Evolutionary conservation across 495 filamentous ascomycete genomes (phyloP).

Genomic region (Clavariopsis aquatica): DNA sequence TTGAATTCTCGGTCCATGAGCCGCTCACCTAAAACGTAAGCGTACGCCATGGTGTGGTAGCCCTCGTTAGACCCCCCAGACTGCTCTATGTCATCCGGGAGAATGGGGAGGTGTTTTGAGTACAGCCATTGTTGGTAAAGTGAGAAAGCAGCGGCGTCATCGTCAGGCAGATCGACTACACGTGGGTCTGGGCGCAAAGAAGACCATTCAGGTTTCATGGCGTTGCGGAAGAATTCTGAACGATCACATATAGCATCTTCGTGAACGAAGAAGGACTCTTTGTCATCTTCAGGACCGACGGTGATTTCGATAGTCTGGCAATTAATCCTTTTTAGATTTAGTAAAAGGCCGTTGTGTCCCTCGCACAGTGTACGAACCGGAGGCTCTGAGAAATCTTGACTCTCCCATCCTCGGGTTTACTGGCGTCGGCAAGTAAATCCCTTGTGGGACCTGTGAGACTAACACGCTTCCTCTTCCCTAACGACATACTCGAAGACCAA

Average conservation of each 20-base stretch:
- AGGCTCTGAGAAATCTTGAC: background rate
- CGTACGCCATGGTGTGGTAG: conserved; percentile 25
- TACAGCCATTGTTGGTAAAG: conserved; percentile 31
- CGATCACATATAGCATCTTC: conserved; percentile 22
- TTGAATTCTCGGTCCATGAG: conserved; percentile 23
- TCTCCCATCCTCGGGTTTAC: no score
- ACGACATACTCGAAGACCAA: no score
- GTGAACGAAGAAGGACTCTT: conserved; percentile 20
- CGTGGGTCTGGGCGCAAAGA: conserved; percentile 3
- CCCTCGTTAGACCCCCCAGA: background rate
- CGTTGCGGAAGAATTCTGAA: conserved; percentile 24
- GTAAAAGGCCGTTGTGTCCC: background rate
- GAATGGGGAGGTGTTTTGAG: conserved; percentile 17
- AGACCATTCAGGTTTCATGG: conserved; percentile 29
- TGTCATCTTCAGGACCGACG: conserved; percentile 12
- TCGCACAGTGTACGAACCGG: background rate
- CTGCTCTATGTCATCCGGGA: conserved; percentile 1
- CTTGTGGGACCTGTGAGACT: no score
- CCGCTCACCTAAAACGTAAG: conserved; percentile 25
- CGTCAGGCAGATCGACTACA: conserved; percentile 20
- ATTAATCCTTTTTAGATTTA: background rate
- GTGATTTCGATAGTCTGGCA: conserved; percentile 9
- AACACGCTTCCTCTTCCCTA: no score
- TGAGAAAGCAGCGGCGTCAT: conserved; percentile 24
- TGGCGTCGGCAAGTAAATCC: no score